Conservation (phyloP, 2,329 filamentous ascomycete species). For the Fusarium sublunatum region DNA sequence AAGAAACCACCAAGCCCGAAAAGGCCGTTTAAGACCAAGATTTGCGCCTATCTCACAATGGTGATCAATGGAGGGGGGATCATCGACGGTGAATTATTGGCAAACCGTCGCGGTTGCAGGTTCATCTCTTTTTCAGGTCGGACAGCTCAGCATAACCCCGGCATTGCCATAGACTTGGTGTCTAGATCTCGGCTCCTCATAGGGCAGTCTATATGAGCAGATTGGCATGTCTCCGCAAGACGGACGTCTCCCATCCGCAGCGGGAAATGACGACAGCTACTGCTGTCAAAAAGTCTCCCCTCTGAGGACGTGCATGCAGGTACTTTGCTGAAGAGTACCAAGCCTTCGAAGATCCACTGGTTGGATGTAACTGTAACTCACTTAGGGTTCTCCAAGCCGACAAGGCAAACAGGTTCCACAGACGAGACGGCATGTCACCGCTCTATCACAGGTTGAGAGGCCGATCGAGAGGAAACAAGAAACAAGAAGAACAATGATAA, state of each 20-base stretch:
- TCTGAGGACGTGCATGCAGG: constrained; percentile 11
- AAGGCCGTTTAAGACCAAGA: constrained; percentile 6
- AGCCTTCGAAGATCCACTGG: constrained; percentile 24
- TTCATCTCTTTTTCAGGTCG: constrained; percentile 5
- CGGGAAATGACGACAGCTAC: constrained; percentile 34
- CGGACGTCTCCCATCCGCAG: constrained; percentile 2
- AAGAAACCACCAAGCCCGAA: constrained; percentile 7
- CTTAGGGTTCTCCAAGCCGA: constrained; percentile 23
- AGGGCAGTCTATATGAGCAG: constrained; percentile 12
- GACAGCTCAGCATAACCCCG: constrained; percentile 10
- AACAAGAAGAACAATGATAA: constrained; percentile 8
- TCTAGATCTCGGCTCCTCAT: constrained; percentile 8
- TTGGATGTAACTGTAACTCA: not conserved
- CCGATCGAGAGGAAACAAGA: constrained; percentile 21
- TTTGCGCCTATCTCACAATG: constrained; percentile 29
- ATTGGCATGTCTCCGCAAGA: too few relatives aligned
- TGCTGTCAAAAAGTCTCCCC: constrained; percentile 18
- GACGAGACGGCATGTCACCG: constrained; percentile 37
- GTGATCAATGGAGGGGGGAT: constrained; percentile 22
- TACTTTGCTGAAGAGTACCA: constrained; percentile 23
- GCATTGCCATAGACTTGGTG: constrained; percentile 5
- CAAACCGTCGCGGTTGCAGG: constrained; percentile 1
- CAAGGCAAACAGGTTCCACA: constrained; percentile 38
- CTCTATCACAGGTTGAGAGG: constrained; percentile 33
- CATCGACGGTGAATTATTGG: constrained; percentile 24